Evolutionary conservation across 2,329 filamentous ascomycete species (phyloP).

Genomic region (Aspergillus arachidicola): DNA sequence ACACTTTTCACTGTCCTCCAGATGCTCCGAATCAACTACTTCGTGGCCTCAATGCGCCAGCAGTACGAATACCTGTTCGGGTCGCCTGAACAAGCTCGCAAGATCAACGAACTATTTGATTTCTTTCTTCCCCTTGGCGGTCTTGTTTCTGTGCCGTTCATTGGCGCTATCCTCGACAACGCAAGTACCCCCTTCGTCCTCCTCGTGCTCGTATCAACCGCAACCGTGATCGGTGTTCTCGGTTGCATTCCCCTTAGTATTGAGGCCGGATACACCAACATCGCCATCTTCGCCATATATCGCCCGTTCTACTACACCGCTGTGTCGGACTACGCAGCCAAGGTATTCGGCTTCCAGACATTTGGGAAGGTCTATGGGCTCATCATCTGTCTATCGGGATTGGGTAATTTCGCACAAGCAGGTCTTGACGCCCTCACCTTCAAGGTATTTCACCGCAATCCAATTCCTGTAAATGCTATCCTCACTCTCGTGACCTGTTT

Average conservation of each 20-base stretch:
- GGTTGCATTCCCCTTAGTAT: constrained; percentile 71
- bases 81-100: constrained; percentile 61
- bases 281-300: constrained; percentile 80
- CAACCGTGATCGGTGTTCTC: constrained; percentile 74
- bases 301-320: constrained; percentile 87
- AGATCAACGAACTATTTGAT: constrained; percentile 84
- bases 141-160: constrained; percentile 82
- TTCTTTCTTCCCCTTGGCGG: constrained; percentile 81
- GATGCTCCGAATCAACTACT: constrained; percentile 87
- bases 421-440: constrained; percentile 79
- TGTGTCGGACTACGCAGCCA: constrained; percentile 84
- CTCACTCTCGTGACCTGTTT: constrained; percentile 64
- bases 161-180: constrained; percentile 77
- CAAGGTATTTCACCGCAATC: constrained; percentile 69
- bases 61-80: constrained; percentile 79
- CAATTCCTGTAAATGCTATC: constrained; percentile 74
- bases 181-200: constrained; percentile 74
- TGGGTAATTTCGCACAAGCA: constrained; percentile 82
- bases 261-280: constrained; percentile 72
- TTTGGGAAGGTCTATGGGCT: constrained; percentile 94
- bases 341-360: constrained; percentile 88
- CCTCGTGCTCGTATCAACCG: constrained; percentile 66
- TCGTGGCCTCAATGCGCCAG: constrained; percentile 80
- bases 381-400: constrained; percentile 81
- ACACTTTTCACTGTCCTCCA: constrained; percentile 77